Conservation (phyloP, 768 basidiomycete genomes). For the Boletus eberwhitei region DNA sequence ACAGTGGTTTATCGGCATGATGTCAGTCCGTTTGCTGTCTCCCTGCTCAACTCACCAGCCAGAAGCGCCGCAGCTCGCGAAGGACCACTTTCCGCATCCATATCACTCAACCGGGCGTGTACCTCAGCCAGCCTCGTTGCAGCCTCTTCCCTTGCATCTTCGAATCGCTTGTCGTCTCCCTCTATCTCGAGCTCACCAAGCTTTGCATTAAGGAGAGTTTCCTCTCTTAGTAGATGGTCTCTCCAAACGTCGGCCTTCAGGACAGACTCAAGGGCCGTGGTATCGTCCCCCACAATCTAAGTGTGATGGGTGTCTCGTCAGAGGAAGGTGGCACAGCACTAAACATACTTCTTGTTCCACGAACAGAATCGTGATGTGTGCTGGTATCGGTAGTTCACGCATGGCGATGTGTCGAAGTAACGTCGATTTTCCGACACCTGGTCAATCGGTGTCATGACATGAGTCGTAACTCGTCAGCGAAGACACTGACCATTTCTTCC, state of each 20-base stretch:
- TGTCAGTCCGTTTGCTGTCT: background rate
- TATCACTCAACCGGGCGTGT: constrained; percentile 88
- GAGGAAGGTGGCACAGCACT: background rate
- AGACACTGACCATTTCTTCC: constrained; percentile 67
- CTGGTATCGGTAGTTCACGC: constrained; percentile 89
- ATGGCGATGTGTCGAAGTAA: constrained; percentile 91
- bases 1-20: background rate
- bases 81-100: constrained; percentile 98
- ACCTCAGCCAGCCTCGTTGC: constrained; percentile 82
- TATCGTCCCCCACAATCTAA: constrained; percentile 91
- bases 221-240: constrained; percentile 87
- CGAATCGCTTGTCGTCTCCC: constrained; percentile 75
- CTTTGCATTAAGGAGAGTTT: constrained; percentile 67
- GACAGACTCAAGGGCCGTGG: constrained; percentile 87
- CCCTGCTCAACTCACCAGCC: constrained; percentile 51
- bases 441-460: background rate
- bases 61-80: constrained; percentile 85
- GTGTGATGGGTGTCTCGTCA: background rate
- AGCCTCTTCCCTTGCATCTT: constrained; percentile 83
- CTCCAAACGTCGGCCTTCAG: constrained; percentile 99
- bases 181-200: constrained; percentile 70
- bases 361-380: constrained; percentile 95
- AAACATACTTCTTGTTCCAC: constrained; percentile 90
- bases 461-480: background rate
- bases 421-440: constrained; percentile 95